Base-by-base conservation (phyloP, 2,329 filamentous ascomycete genomes). In the Penicillium sp. region DNA sequence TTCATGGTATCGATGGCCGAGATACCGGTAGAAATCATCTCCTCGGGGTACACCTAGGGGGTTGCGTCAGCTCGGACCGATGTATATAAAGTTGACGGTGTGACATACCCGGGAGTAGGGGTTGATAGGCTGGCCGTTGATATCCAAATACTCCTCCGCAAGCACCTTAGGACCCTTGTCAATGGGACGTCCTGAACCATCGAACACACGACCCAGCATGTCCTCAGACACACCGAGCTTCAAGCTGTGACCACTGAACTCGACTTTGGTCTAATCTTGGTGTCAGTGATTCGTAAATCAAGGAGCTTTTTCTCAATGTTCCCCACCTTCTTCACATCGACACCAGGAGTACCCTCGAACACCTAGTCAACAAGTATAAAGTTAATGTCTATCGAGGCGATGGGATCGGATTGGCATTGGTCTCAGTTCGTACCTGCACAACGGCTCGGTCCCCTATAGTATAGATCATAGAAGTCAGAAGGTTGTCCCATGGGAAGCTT, bases 21-120 rank as follows among this genome's bases (percentile, higher is more conserved):
- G 75, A 99, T 99, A 86, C 94, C 94, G 41, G 94, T 99, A 29
- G 93, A 94, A 68, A 99, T 97, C 93, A 99, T 99, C 79, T 99
- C 95, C 80, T 99, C 94, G 68, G 94, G 94, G 73, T 99, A 99
- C 64, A 96, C 90, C 91, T 95, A 59, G 20, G 18, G 20, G 30
- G 27, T 26, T 43, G 36, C 17, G 46, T 68, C 53, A 62, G 56
- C 54, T 23, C 30, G 46, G n/a, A 32, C 21, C 26, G 21, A 30
- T 37, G 7, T 1, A 32, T 39, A 9, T 39, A 1, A 23, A 24
- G 27, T 24, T 10, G 20, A 9, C 4, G 32, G 27, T 18, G 8
- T 36, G 36, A 45, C 45, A 66, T 83, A 95, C 93, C 81, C 94
- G 86, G 55, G 92, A 93, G 80, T 94, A 97, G 56, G 94, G 94